These are phyloP conservation scores for Eucalyptus melliodora DNA, from an alignment of 345 rosid genomes.

Conservation along the genomic window DNA sequence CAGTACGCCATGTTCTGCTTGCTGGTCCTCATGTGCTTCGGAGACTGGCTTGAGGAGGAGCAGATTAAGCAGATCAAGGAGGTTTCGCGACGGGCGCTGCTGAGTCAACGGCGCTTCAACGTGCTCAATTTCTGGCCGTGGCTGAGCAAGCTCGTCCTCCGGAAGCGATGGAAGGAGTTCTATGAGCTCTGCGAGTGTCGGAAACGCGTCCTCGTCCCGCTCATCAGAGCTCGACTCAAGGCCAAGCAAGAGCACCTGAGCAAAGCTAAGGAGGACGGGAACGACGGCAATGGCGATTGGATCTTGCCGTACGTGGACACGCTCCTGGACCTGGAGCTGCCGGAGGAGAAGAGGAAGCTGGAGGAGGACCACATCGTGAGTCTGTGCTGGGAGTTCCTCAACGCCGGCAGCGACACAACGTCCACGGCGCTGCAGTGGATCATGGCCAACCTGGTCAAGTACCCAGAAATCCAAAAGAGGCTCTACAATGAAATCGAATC, in stretches of 20 bases:
- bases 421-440: constrained; percentile 1
- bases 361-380: background rate
- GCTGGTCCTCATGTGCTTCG: background rate
- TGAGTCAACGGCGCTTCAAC: background rate
- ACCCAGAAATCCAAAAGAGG: background rate
- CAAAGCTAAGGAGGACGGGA: background rate
- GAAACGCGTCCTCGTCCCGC: background rate
- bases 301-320: background rate
- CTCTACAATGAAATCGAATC: background rate
- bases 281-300: background rate
- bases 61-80: background rate
- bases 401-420: background rate
- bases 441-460: constrained; percentile 1
- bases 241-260: background rate
- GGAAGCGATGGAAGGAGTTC: background rate
- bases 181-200: background rate
- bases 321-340: background rate
- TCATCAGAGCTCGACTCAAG: background rate
- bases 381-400: background rate
- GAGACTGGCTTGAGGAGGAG: background rate
- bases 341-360: background rate
- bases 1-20: background rate
- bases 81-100: background rate
- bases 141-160: background rate
- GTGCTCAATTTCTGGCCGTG: background rate